Percentiles rank a stretch among this genome's conserved stretches.
phyloP scores from a whole-genome alignment of 2,329 filamentous ascomycete genomes.

The Neonectria coccinea region DNA sequence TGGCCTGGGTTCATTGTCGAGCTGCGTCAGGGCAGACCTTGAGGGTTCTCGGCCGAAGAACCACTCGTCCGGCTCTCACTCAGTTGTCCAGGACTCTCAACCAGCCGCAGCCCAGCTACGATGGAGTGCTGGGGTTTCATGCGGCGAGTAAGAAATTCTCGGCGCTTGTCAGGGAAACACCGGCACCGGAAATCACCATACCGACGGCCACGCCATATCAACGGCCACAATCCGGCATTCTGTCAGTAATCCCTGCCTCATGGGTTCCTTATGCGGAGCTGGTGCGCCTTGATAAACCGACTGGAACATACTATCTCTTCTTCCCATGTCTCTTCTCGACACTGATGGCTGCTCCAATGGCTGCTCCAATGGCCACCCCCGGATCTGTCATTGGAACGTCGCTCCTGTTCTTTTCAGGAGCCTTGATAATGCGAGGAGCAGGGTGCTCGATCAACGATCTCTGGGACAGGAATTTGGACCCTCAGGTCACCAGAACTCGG shows the following conservation, averaged over 20 bases:
- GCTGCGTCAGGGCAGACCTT: slow-evolving; percentile 31
- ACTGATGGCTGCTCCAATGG: slow-evolving; percentile 79
- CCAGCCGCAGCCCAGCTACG: slow-evolving; percentile 29
- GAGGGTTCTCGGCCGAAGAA: slow-evolving; percentile 21
- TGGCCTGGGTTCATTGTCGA: slow-evolving; percentile 40
- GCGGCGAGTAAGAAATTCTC: slow-evolving; percentile 37
- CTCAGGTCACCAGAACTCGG: slow-evolving; percentile 79
- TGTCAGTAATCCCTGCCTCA: slow-evolving; percentile 75
- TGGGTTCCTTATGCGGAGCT: slow-evolving; percentile 87
- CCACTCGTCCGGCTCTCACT: slow-evolving; percentile 23
- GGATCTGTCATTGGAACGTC: slow-evolving; percentile 72
- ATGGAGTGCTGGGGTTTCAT: slow-evolving; percentile 41
- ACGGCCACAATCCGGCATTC: slow-evolving; percentile 77
- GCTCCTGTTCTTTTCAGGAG: slow-evolving; percentile 78
- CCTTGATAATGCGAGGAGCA: slow-evolving; percentile 86
- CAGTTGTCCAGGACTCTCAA: slow-evolving; percentile 15
- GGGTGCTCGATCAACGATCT: slow-evolving; percentile 92
- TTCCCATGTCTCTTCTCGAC: slow-evolving; percentile 89
- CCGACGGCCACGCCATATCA: slow-evolving; percentile 61
- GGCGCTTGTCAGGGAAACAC: slow-evolving; percentile 29
- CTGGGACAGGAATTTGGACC: slow-evolving; percentile 89
- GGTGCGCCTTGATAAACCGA: slow-evolving; percentile 82
- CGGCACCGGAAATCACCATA: slow-evolving; percentile 8
- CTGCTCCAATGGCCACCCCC: slow-evolving; percentile 70
- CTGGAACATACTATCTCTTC: slow-evolving; percentile 86